Evolutionary conservation across 169 alveolate species (phyloP).

Genomic region (Plasmodium yoelii): DNA sequence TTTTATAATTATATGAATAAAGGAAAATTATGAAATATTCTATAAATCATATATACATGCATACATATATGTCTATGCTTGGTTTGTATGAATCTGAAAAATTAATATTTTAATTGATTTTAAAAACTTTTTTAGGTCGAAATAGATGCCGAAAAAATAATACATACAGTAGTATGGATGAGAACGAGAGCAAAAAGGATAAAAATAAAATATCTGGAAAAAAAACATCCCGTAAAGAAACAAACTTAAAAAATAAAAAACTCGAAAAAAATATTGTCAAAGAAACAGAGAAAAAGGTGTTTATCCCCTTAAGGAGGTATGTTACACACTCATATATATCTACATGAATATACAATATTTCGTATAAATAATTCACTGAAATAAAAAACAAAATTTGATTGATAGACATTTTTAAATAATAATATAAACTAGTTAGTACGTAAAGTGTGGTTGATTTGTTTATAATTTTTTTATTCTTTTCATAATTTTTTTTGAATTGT

Average conservation of each 20-base stretch:
- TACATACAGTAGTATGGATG: slow-evolving; percentile 23
- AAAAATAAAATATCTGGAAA: background rate
- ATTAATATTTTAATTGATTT: background rate
- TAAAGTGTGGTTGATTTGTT: background rate
- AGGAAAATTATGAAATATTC: background rate
- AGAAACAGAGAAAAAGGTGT: slow-evolving; percentile 41
- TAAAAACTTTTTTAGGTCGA: too few species aligned
- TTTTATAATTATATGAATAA: background rate
- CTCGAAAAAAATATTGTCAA: background rate
- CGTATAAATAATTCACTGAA: too few species aligned
- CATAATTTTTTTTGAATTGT: background rate
- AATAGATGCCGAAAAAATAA: background rate
- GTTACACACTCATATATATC: too few species aligned
- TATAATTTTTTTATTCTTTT: background rate
- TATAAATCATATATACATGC: background rate
- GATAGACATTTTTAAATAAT: background rate
- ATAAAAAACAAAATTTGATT: too few species aligned
- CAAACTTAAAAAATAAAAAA: background rate
- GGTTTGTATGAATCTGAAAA: slow-evolving; percentile 10
- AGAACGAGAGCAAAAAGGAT: slow-evolving; percentile 10
- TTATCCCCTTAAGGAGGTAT: slow-evolving; percentile 63
- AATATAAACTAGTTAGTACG: background rate
- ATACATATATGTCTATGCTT: background rate
- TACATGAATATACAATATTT: too few species aligned
- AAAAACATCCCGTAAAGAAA: background rate